A percentile compares a stretch with the other conserved stretches of the same genome.
These are phyloP conservation scores for Penicillium turbatum DNA, from an alignment of 495 filamentous ascomycete species.

Conservation along the genomic window DNA sequence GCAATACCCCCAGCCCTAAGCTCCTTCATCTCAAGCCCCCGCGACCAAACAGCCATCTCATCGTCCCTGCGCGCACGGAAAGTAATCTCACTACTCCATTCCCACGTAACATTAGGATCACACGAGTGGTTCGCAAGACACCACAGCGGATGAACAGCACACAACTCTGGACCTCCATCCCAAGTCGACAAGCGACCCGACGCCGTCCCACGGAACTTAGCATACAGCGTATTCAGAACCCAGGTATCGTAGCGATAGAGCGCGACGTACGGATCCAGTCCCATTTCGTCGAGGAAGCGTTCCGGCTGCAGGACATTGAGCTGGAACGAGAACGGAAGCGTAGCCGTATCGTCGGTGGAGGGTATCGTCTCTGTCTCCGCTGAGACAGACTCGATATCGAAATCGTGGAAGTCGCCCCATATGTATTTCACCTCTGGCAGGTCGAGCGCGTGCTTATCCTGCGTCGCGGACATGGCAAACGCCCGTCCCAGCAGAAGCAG, in stretches of 20 bases:
- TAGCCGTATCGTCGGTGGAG: conserved; percentile 12
- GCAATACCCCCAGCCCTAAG: conserved; percentile 51
- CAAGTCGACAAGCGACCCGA: conserved; percentile 70
- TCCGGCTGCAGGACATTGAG: conserved; percentile 78
- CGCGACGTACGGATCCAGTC: conserved; percentile 72
- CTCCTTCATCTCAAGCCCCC: conserved; percentile 17
- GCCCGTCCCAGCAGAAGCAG: conserved; percentile 72
- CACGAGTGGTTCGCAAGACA: conserved; percentile 90
- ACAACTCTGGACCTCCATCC: conserved; percentile 74
- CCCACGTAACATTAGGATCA: conserved; percentile 90
- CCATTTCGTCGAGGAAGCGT: conserved; percentile 87
- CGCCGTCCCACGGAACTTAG: conserved; percentile 90
- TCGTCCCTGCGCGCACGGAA: conserved; percentile 48
- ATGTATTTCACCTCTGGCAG: conserved; percentile 85
- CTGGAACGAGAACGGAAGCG: conserved; percentile 83
- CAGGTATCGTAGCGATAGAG: conserved; percentile 72
- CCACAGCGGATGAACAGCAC: conserved; percentile 72
- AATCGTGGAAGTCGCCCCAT: conserved; percentile 74
- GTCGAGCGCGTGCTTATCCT: conserved; percentile 75
- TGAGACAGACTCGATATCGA: conserved; percentile 11
- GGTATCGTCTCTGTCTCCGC: not conserved
- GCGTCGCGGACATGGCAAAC: conserved; percentile 81
- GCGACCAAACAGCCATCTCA: conserved; percentile 47
- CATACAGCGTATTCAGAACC: conserved; percentile 88
- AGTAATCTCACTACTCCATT: conserved; percentile 82